Percentiles rank a stretch among this genome's conserved stretches.
Evolutionary conservation across 2,329 filamentous ascomycete genomes (phyloP).

Genomic region (Nemania sp.): DNA sequence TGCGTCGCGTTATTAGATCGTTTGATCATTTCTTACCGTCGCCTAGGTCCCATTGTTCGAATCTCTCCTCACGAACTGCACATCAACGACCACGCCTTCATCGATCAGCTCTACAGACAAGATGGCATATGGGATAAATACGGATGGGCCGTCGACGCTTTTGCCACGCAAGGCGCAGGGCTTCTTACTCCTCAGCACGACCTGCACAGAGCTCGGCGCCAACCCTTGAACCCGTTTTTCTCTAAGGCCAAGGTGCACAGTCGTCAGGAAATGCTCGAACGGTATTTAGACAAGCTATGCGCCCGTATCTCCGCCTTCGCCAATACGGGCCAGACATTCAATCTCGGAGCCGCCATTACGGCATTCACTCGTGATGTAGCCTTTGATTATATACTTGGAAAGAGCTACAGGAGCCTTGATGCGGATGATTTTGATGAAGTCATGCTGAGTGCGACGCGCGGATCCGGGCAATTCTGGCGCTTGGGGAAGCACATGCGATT

Average conservation of each 20-base stretch:
- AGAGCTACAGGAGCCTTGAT: too few species aligned
- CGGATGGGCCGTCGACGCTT: conserved; percentile 15
- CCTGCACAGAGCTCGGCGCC: conserved; percentile 9
- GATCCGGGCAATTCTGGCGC: too few species aligned
- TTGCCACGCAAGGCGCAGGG: conserved; percentile 1
- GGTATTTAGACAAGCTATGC: conserved; percentile 5
- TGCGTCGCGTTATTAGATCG: too few species aligned
- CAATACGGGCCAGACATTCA: not conserved
- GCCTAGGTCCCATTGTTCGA: conserved; percentile 17
- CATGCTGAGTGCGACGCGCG: too few species aligned
- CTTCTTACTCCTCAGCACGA: not conserved
- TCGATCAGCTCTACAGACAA: conserved; percentile 16
- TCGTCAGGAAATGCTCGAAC: conserved; percentile 2
- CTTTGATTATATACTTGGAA: too few species aligned
- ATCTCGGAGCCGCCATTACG: not conserved
- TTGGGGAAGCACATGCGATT: too few species aligned
- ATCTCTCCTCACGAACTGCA: conserved; percentile 13
- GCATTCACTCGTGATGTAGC: too few species aligned
- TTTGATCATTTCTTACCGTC: too few species aligned
- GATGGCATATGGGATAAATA: conserved; percentile 22
- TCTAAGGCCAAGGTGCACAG: conserved; percentile 17
- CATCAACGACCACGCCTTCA: conserved; percentile 17
- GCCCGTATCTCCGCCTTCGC: not conserved
- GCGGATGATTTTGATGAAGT: too few species aligned
- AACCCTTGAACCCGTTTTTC: conserved; percentile 26